phyloP scores from a whole-genome alignment of 345 rosid genomes.

The Geranium brycei region DNA sequence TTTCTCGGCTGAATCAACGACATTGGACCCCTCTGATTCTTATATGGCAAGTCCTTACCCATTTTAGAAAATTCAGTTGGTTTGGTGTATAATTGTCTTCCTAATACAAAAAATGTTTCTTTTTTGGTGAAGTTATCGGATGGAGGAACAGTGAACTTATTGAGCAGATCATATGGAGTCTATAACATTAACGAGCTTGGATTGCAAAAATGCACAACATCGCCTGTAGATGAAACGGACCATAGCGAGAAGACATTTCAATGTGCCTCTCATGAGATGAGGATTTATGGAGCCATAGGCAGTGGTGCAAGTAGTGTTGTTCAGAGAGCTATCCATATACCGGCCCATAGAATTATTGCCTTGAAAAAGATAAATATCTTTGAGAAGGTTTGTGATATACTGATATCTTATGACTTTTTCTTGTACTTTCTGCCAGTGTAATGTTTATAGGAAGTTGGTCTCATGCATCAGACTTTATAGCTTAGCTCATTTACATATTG shows the following conservation, averaged over 20 bases:
- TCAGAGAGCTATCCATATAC: constrained; percentile 90
- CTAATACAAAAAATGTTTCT: neutral
- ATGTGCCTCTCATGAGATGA: constrained; percentile 92
- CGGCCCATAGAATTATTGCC: constrained; percentile 71
- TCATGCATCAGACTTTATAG: neutral
- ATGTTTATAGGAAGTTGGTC: neutral
- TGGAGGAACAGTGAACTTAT: constrained; percentile 78
- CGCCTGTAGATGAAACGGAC: constrained; percentile 45
- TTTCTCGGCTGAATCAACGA: constrained; percentile 53
- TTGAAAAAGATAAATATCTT: constrained; percentile 85
- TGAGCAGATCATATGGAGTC: constrained; percentile 93
- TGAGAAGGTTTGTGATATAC: constrained; percentile 43
- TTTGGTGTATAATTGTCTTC: neutral
- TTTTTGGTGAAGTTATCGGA: constrained; percentile 51
- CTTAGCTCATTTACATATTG: neutral
- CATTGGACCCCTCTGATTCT: constrained; percentile 58
- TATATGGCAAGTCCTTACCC: constrained; percentile 36
- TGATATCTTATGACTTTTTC: neutral
- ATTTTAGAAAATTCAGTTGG: neutral
- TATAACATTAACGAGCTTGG: constrained; percentile 87
- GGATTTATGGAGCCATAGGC: constrained; percentile 82
- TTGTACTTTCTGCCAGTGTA: neutral
- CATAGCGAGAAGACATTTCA: constrained; percentile 54
- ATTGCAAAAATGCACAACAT: constrained; percentile 66
- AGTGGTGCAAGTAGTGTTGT: constrained; percentile 97